Percentiles rank a stretch among this genome's conserved stretches.
Evolutionary conservation across 805 yeast genomes (phyloP).

Genomic region (Saccharomycopsis babjevae): DNA sequence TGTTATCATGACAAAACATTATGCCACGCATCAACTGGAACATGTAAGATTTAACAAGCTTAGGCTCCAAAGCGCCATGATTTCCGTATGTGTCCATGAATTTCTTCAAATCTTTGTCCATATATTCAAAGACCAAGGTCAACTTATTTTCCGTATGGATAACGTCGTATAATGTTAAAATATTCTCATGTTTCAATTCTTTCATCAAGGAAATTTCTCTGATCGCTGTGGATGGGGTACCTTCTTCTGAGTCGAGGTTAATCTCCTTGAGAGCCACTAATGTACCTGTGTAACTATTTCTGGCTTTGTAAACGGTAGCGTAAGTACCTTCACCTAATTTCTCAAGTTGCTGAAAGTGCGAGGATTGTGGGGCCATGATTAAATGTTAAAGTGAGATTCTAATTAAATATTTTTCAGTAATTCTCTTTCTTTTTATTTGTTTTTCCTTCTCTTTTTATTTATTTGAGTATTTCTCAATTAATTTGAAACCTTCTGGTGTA

Average conservation of each 20-base stretch:
- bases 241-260: constrained; percentile 91
- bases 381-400: neutral
- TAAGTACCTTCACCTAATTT: constrained; percentile 92
- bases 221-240: constrained; percentile 97
- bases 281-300: constrained; percentile 76
- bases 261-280: constrained; percentile 93
- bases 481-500: too few relatives aligned
- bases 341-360: constrained; percentile 37
- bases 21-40: constrained; percentile 87
- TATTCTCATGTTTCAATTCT: constrained; percentile 87
- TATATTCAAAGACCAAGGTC: constrained; percentile 83
- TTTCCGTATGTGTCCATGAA: constrained; percentile 85
- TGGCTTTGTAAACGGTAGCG: constrained; percentile 96
- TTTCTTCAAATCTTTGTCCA: constrained; percentile 88
- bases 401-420: too few relatives aligned
- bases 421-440: neutral
- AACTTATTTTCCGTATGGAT: constrained; percentile 94
- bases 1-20: constrained; percentile 73
- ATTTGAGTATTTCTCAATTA: too few relatives aligned
- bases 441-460: too few relatives aligned
- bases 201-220: constrained; percentile 93
- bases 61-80: constrained; percentile 63
- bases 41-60: constrained; percentile 82
- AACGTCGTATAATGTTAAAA: constrained; percentile 86
- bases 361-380: constrained; percentile 46